Evolutionary conservation across 176 grass and related monocot genomes (phyloP), one percentile per base, ranked within the genome.

Genomic region (Secale cereale): DNA sequence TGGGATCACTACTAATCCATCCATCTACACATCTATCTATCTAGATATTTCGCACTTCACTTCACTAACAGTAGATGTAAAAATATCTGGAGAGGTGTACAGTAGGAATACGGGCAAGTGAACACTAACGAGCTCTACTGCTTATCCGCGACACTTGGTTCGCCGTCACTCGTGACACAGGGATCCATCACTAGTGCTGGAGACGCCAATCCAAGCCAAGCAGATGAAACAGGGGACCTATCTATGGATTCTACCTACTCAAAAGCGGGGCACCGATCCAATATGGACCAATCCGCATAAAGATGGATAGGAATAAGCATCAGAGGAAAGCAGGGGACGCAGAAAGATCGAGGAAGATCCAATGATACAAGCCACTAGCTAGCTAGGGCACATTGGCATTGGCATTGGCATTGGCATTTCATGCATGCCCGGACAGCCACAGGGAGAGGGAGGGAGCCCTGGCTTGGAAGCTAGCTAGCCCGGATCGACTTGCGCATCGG

Each of bases 181-280:
- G 25, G 72, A 86, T 82, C 79, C 35, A 86, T 75, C 25, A 32
- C n/a, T n/a, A 72, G 48, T 52, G 48, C 48, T 17, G 46, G 39
- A 67, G 65, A 66, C 41, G 22, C 29, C 48, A 54, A 43, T 31
- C 17, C 50, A 14, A 16, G 16, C 15, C 14, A 52, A 73, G 73
- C 14, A 59, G 82, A 86, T 83, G 73, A 41, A 78, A 86, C 83
- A 17, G 79, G 88, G 83, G 73, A 83, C 88, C 81, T 84, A 65
- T 39, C 62, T 85, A 68, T 39, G 29, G 26, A 81, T 54, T 66
- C 82, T 45, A 74, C 74, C 73, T 86, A 86, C 80, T 83, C 27
- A 66, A 83, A 86, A 79, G 45, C 64, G 8, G 10, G 50, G 69
- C 72, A 77, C 50, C 40, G 72, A 82, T 46, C 60, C 60, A 48